Conservation (phyloP, 495 filamentous ascomycete species). For the Niebla homalea region DNA sequence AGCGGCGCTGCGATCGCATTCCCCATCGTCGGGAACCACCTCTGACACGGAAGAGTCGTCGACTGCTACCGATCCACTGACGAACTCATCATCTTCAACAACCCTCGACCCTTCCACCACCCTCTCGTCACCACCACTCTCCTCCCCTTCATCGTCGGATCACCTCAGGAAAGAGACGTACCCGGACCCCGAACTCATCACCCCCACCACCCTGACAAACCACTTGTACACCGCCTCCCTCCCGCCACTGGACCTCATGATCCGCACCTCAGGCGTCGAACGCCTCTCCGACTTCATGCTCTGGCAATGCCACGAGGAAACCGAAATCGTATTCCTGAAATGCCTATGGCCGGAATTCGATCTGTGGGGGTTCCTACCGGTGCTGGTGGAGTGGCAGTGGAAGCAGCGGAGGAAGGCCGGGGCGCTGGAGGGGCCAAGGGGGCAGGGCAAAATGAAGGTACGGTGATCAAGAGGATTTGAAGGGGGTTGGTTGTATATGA, state of each 20-base stretch:
- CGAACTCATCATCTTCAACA: too few species aligned
- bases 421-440: constrained; percentile 3
- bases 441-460: constrained; percentile 21
- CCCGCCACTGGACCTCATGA: constrained; percentile 78
- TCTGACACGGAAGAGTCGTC: constrained; percentile 25
- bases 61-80: constrained; percentile 25
- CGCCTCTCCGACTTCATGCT: constrained; percentile 95
- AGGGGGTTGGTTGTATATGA: background rate
- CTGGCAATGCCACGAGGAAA: constrained; percentile 90
- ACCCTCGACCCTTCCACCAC: constrained; percentile 2
- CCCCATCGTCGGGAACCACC: constrained; percentile 14
- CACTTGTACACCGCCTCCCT: constrained; percentile 75
- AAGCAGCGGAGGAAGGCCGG: constrained; percentile 21
- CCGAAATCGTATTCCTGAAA: constrained; percentile 81
- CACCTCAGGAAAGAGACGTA: constrained; percentile 7
- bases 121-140: constrained; percentile 10
- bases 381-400: constrained; percentile 85
- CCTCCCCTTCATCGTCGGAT: constrained; percentile 7
- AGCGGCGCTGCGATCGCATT: constrained; percentile 5
- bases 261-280: constrained; percentile 84
- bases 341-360: constrained; percentile 96
- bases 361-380: constrained; percentile 85
- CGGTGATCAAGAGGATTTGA: background rate
- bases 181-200: constrained; percentile 75
- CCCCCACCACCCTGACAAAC: constrained; percentile 56